Conservation (phyloP, 768 basidiomycete genomes). For the Tulasnella sp. region DNA sequence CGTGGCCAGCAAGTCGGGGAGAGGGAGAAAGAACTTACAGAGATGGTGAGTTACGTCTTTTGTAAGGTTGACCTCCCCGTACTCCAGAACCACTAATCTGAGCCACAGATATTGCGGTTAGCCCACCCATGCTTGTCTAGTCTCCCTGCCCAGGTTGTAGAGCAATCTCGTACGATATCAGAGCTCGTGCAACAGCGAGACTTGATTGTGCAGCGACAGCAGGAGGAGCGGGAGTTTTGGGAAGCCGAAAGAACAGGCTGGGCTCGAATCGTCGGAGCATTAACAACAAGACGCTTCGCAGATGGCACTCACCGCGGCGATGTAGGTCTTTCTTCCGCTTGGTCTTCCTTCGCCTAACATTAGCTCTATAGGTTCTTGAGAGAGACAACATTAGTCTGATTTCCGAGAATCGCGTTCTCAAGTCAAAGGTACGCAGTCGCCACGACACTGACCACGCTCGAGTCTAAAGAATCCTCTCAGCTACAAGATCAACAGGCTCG, state of each 20-base stretch:
- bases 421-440: slow-evolving; percentile 52
- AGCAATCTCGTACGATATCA: slow-evolving; percentile 62
- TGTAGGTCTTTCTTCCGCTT: slow-evolving; percentile 18
- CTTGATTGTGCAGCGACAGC: slow-evolving; percentile 49
- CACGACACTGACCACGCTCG: slow-evolving; percentile 27
- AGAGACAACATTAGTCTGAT: slow-evolving; percentile 50
- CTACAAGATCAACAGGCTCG: slow-evolving; percentile 57
- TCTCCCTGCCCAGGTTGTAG: slow-evolving; percentile 43
- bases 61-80: neutral
- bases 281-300: slow-evolving; percentile 50
- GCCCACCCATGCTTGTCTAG: slow-evolving; percentile 34
- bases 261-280: slow-evolving; percentile 63
- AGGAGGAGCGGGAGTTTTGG: slow-evolving; percentile 61
- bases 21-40: slow-evolving; percentile 52
- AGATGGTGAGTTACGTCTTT: slow-evolving; percentile 47
- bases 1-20: slow-evolving; percentile 31
- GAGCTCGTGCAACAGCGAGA: slow-evolving; percentile 57
- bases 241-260: slow-evolving; percentile 60
- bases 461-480: slow-evolving; percentile 40
- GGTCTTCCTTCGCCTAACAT: neutral
- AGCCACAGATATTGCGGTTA: slow-evolving; percentile 44
- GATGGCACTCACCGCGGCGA: slow-evolving; percentile 33
- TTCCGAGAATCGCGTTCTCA: slow-evolving; percentile 59
- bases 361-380: slow-evolving; percentile 50
- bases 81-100: slow-evolving; percentile 31